Evolutionary conservation across 306 rosid species (phyloP), one percentile per base, ranked within the genome.

Genomic region (Hippophae rhamnoides): DNA sequence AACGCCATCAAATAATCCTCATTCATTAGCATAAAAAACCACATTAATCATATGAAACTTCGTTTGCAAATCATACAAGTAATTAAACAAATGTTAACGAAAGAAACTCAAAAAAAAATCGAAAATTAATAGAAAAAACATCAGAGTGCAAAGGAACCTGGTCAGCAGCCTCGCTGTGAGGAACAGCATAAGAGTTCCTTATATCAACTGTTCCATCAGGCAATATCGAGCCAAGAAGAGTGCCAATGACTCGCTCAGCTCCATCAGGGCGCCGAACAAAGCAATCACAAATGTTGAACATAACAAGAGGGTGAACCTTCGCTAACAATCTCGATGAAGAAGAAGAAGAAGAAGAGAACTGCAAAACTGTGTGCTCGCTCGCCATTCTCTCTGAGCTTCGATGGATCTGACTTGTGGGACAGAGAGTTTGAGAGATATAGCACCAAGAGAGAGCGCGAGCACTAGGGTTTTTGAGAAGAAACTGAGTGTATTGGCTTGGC

Each of bases 121-220:
- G 10, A 38, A 18, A 67, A 53, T 7, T 7, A 14, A 57, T 56
- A 51, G 25, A 53, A 57, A 43, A 31, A 3, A 7, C 38, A 10
- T 5, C 18, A 9, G 3, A 44, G 44, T 13, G 12, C 42, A 41
- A 49, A 52, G 43, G 2, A 31, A 90, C 97, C 95, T 90, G 94
- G n/a, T 79, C 97, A 9, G 78, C 63, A 23, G 69, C 69, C 72
- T 90, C 97, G n/a, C 52, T 89, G 69, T 90, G 97, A 61, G 97
- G 97, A 73, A 90, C 97, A 8, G 97, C 97, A 45, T 90, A 90
- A 10, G 94, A 84, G 76, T 90, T 90, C 58, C 95, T 76, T 57
- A 90, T 77, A 61, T 90, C 95, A 6, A 90, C 83, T 10, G 88
- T 86, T 63, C 97, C 97, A 9, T 90, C 90, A 26, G 90, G 81